phyloP scores from a whole-genome alignment of 768 basidiomycete genomes.

The Stropharia rugosoannulata region DNA sequence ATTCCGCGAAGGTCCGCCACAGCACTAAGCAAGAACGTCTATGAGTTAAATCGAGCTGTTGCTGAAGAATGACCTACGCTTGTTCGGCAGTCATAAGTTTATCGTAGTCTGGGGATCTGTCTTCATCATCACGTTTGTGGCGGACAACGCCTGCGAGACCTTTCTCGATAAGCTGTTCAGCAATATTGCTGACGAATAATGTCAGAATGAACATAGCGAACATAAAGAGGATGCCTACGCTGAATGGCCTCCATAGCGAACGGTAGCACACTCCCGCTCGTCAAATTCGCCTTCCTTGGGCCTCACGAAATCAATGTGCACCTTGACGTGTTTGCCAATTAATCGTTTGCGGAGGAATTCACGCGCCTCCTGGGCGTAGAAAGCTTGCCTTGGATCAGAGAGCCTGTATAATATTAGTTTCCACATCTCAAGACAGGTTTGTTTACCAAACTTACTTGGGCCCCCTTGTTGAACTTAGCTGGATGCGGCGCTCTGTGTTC shows the following conservation, averaged over 20 bases:
- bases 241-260: slow-evolving; percentile 81
- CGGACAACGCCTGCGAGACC: slow-evolving; percentile 88
- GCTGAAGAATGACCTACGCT: slow-evolving; percentile 48
- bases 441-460: slow-evolving; percentile 54
- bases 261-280: slow-evolving; percentile 88
- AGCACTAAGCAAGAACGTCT: slow-evolving; percentile 48
- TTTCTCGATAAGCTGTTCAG: slow-evolving; percentile 92
- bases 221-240: slow-evolving; percentile 47
- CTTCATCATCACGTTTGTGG: slow-evolving; percentile 94
- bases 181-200: slow-evolving; percentile 64
- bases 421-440: not conserved
- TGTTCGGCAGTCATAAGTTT: slow-evolving; percentile 95
- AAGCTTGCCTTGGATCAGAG: slow-evolving; percentile 83
- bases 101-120: slow-evolving; percentile 94
- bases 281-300: slow-evolving; percentile 93
- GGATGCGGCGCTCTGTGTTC: slow-evolving; percentile 76
- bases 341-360: slow-evolving; percentile 92
- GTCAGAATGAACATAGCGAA: not conserved
- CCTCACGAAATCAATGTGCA: slow-evolving; percentile 87
- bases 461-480: slow-evolving; percentile 86
- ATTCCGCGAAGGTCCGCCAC: slow-evolving; percentile 76
- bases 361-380: slow-evolving; percentile 87
- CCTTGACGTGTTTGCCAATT: slow-evolving; percentile 85
- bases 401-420: slow-evolving; percentile 42
- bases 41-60: not conserved